Evolutionary conservation across 2,329 filamentous ascomycete species (phyloP), one percentile per base, ranked within the genome.

Genomic region (Mollisiaceae sp.): DNA sequence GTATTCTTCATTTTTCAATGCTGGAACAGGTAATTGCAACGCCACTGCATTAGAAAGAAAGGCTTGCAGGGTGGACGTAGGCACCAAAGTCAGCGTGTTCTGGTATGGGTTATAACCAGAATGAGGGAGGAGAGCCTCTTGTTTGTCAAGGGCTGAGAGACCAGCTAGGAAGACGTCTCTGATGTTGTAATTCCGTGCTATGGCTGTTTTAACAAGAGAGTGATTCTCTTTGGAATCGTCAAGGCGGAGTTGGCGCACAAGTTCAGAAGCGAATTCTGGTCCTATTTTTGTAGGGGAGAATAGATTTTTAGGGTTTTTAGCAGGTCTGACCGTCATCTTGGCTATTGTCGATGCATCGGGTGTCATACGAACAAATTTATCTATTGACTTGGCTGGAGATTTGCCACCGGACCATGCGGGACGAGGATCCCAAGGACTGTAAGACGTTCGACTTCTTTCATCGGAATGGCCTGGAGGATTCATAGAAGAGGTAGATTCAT

Each of bases 151-250:
- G 4, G 56, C 55, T 14, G 55, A 24, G 15, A 66, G 60, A 15
- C 64, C 64, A 1, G 64, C 60, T 3, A 66, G 60, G 27, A 66
- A 43, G 11, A 66, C 64, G 15, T 66, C 64, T 45, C 60, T 50
- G 38, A 66, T 63, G 20, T 60, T 63, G 56, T 63, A 55, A 4
- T 55, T 55, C 2, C 64, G 60, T n/a, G 64, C 64, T 27, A 63
- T 18, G 4, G 60, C 38, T 9, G 64, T 66, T 15, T 35, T 55
- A 18, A 66, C 47, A 15, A 66, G 64, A 32, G 60, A 66, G 24
- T 59, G 43, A 45, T 59, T 62, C 35, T 62, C 64, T 50, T 59
- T 62, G 1, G 56, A 60, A 45, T 66, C 60, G 15, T 63, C 60
- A 2, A 66, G 60, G 35, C 60, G 64, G 14, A 66, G 64, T 35